phyloP scores from a whole-genome alignment of 2,329 filamentous ascomycete species.

The Neopestalotiopsis sp. region DNA sequence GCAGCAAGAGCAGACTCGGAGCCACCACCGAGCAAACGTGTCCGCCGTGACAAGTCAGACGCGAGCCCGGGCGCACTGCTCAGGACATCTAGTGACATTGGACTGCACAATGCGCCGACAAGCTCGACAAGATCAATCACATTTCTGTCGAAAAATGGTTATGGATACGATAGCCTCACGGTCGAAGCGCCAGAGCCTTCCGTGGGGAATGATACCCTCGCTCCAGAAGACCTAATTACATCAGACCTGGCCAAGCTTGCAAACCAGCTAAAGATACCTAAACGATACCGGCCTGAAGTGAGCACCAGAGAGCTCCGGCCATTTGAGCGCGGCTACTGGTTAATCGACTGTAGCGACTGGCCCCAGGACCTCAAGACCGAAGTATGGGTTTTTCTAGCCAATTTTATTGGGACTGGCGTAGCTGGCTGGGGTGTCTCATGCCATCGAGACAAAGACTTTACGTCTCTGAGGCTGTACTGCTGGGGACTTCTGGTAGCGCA shows the following conservation, averaged over 20 bases:
- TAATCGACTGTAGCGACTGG: slow-evolving; percentile 65
- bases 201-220: slow-evolving; percentile 49
- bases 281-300: slow-evolving; percentile 57
- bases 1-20: slow-evolving; percentile 38
- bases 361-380: slow-evolving; percentile 48
- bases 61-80: slow-evolving; percentile 30
- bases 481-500: slow-evolving; percentile 79
- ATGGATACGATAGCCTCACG: slow-evolving; percentile 44
- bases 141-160: slow-evolving; percentile 33
- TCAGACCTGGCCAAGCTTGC: slow-evolving; percentile 58
- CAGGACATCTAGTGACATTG: slow-evolving; percentile 42
- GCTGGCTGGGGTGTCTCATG: slow-evolving; percentile 74
- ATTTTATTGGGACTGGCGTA: slow-evolving; percentile 62
- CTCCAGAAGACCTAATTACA: slow-evolving; percentile 60
- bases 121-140: slow-evolving; percentile 23
- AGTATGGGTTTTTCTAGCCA: slow-evolving; percentile 67
- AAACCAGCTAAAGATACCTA: slow-evolving; percentile 54
- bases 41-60: slow-evolving; percentile 22
- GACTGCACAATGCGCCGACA: slow-evolving; percentile 22
- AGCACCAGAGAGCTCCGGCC: slow-evolving; percentile 55
- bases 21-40: slow-evolving; percentile 37
- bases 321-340: slow-evolving; percentile 82
- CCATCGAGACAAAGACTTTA: slow-evolving; percentile 47
- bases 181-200: slow-evolving; percentile 62
- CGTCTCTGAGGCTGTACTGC: slow-evolving; percentile 71